Base-by-base conservation (phyloP, 257 asterid species). In the Coffea canephora region DNA sequence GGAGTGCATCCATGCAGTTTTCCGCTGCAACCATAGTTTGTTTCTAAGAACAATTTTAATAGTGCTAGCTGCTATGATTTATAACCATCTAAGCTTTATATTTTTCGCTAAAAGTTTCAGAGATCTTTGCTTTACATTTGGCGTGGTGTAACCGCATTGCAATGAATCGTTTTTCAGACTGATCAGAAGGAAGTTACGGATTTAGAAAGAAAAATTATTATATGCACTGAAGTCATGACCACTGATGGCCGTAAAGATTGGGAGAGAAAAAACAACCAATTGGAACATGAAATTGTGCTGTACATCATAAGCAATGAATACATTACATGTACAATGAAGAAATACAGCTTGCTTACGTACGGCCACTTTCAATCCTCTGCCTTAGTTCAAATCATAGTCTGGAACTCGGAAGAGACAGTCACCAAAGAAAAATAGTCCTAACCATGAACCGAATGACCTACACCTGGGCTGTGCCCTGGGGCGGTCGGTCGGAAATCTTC, bases 401-500 rank as follows among this genome's bases (percentile, higher is more conserved):
- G 52, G 15, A 69, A 54, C 48, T 50, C 54, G n/a, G 49, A 27
- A 16, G 12, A 27, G 15, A 31, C n/a, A 18, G 36, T 19, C 23
- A 7, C 19, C 31, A 7, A 70, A 34, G 31, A 31, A 70, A 34
- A 70, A 46, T 11, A 16, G 10, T 18, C 23, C 64, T 78, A 83
- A 36, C 75, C 65, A 5, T 83, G 82, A 31, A 86, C 34, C 4
- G 82, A 83, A 67, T 86, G 89, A 59, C 89, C 87, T 6, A 83
- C 77, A 9, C 89, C 87, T 7, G 89, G 89, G 75, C 89, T 86
- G 43, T 61, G 84, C 48, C 89, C 87, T 4, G 89, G 86, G 11
- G 74, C 71, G 6, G 86, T 79, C 34, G 87, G 87, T 9, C 85
- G 79, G 9, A 84, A 86, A 71, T 71, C 78, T 14, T 81, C 82